Base-by-base conservation (phyloP, 352 stramenopile species). In the Pythium dissotocum region DNA sequence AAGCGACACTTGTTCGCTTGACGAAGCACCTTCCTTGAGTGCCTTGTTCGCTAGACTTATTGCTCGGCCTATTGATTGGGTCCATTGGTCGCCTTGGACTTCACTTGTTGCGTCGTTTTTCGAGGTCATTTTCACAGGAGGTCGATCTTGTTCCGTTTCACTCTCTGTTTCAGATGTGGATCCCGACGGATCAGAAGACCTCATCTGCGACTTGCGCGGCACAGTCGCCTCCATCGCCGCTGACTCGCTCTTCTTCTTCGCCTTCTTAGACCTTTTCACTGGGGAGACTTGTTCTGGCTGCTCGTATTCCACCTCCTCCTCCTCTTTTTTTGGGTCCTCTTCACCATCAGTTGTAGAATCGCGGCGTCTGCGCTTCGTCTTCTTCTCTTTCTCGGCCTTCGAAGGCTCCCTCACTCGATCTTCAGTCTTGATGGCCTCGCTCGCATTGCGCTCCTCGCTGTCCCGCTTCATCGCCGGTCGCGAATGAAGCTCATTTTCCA, bases 111-210 rank as follows among this genome's bases (percentile, higher is more conserved):
- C n/a, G n/a, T n/a, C n/a, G n/a, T n/a, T n/a, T n/a, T n/a, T n/a
- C n/a, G n/a, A n/a, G n/a, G n/a, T n/a, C n/a, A n/a, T n/a, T n/a
- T n/a, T n/a, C n/a, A n/a, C n/a, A n/a, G n/a, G n/a, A n/a, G n/a
- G n/a, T n/a, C n/a, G n/a, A n/a, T n/a, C n/a, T 21, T 54, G 28
- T 12, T 67, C 61, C 0, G 18, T 12, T 38, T 67, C 61, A 28
- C 61, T 67, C 53, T 67, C 61, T 5, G 61, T 67, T 6, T 67
- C 61, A 4, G 61, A 67, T 0, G 52, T 42, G 2, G 52, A 21
- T 28, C 52, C 38, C 28, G 52, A 24, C 3, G 52, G 3, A 18
- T n/a, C n/a, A n/a, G n/a, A n/a, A n/a, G n/a, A n/a, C n/a, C 5
- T 24, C 52, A 58, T n/a, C 4, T 42, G 28, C 28, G 52, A 6